These are phyloP conservation scores for Curvularia spicifera DNA, from an alignment of 2,329 filamentous ascomycete species.

Conservation along the genomic window DNA sequence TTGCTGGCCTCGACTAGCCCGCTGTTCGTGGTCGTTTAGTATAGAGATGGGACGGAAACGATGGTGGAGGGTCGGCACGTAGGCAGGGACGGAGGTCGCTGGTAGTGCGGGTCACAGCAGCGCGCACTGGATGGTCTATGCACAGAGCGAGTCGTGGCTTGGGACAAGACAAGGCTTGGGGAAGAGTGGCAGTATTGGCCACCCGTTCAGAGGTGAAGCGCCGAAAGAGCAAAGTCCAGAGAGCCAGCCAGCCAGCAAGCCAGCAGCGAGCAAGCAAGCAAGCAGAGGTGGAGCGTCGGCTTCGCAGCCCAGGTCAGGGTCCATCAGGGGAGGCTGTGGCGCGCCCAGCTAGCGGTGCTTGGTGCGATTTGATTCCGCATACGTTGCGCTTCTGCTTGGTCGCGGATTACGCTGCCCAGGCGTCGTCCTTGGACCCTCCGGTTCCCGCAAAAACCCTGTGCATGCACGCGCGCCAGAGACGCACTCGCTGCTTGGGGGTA, in stretches of 20 bases:
- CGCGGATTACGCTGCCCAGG: conserved; percentile 13
- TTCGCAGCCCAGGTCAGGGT: conserved; percentile 17
- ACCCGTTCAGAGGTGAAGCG: conserved; percentile 17
- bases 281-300: conserved; percentile 18
- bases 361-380: conserved; percentile 17
- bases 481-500: conserved; percentile 1
- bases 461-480: conserved; percentile 7
- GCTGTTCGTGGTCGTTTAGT: conserved; percentile 27
- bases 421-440: conserved; percentile 14
- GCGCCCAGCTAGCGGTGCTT: conserved; percentile 15
- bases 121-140: conserved; percentile 18
- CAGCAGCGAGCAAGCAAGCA: conserved; percentile 3
- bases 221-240: conserved; percentile 6
- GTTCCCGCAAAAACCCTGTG: conserved; percentile 14
- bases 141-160: conserved; percentile 17
- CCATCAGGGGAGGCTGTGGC: conserved; percentile 21
- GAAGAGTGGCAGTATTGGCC: conserved; percentile 15
- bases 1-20: conserved; percentile 24
- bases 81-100: conserved; percentile 14
- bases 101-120: conserved; percentile 14
- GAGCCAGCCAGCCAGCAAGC: conserved; percentile 7
- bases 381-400: conserved; percentile 16
- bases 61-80: conserved; percentile 20
- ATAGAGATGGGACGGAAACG: conserved; percentile 18
- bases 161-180: conserved; percentile 12